Evolutionary conservation across 2,329 filamentous ascomycete genomes (phyloP).

Genomic region (Nigrospora sphaerica): DNA sequence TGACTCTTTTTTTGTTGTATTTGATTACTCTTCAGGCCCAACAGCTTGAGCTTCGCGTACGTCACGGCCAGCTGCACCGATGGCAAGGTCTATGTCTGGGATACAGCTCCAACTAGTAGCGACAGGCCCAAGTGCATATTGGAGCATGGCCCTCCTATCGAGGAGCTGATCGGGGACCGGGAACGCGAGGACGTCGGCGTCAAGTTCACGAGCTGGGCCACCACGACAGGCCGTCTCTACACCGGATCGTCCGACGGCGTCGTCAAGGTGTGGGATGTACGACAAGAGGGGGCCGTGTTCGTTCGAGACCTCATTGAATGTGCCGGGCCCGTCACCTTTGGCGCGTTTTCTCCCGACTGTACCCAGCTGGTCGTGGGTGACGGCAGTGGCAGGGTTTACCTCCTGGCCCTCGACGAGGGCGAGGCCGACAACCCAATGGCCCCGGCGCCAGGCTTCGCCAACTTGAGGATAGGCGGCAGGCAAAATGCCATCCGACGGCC

Average conservation of each 20-base stretch:
- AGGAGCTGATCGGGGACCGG: constrained; percentile 33
- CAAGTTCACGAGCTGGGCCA: constrained; percentile 58
- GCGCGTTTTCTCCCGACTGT: constrained; percentile 50
- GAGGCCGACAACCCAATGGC: constrained; percentile 22
- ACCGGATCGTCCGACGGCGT: constrained; percentile 58
- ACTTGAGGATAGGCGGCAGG: constrained; percentile 23
- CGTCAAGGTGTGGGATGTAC: constrained; percentile 57
- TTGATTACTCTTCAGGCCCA: constrained; percentile 30
- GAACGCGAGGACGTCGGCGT: constrained; percentile 54
- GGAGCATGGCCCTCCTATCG: constrained; percentile 36
- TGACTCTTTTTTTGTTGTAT: neutral
- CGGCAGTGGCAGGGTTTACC: constrained; percentile 51
- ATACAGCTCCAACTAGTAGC: constrained; percentile 38
- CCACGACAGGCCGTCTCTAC: constrained; percentile 49
- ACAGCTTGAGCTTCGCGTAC: constrained; percentile 41
- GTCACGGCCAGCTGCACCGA: constrained; percentile 56
- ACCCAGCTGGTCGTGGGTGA: constrained; percentile 53
- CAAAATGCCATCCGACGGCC: constrained; percentile 34
- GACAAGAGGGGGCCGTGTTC: constrained; percentile 32
- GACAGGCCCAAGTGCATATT: constrained; percentile 50
- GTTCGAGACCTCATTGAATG: constrained; percentile 47
- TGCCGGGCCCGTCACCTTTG: constrained; percentile 48
- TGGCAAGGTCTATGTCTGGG: constrained; percentile 57
- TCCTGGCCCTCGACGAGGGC: constrained; percentile 41
- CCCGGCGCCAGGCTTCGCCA: constrained; percentile 18